Base-by-base conservation (phyloP, 768 basidiomycete genomes). In the Chalciporus pseudorubinellus region DNA sequence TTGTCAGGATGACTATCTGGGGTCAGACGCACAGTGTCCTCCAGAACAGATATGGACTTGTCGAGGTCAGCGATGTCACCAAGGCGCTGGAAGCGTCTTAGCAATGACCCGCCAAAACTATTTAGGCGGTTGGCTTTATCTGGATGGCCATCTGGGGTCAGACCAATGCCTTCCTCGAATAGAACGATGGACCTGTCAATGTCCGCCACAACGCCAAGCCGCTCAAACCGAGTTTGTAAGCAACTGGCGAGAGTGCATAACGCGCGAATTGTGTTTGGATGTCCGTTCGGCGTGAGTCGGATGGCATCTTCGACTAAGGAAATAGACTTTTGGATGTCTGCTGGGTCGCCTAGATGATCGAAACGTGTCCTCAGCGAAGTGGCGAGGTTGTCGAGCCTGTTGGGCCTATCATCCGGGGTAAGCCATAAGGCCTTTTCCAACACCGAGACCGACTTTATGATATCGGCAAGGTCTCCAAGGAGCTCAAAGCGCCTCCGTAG, bases 321-420 rank as follows among this genome's bases (percentile, higher is more conserved):
- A 31, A 67, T 61, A 13, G 62, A 59, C 46, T 54, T 55, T 9
- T 62, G 43, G 24, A 67, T 39, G 39, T 62, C 57, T 14, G 36
- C 47, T 16, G 24, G 19, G 28, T 51, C 19, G 10, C 44, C 16
- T 10, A 22, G 38, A 19, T 19, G 12, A 1, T 41, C 38, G 14
- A 46, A 55, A 11, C 45, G 50, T 33, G 26, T 7, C 42, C 39
- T 42, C 22, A 61, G 56, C 24, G 56, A 41, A 24, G 39, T 33
- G 11, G 52, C 59, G n/a, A 65, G 61, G 48, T 57, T 63, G 36
- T 28, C 45, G 10, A 59, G 44, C 18, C 14, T 31, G 31, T 14
- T 34, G 13, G 50, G 26, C 28, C 53, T 46, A 16, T 48, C 24
- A 24, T 54, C 41, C 10, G 47, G 44, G 6, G 46, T 33, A n/a